Evolutionary conservation across 2,329 filamentous ascomycete species (phyloP), one percentile per base, ranked within the genome.

Genomic region (Hansfordia pulvinata): DNA sequence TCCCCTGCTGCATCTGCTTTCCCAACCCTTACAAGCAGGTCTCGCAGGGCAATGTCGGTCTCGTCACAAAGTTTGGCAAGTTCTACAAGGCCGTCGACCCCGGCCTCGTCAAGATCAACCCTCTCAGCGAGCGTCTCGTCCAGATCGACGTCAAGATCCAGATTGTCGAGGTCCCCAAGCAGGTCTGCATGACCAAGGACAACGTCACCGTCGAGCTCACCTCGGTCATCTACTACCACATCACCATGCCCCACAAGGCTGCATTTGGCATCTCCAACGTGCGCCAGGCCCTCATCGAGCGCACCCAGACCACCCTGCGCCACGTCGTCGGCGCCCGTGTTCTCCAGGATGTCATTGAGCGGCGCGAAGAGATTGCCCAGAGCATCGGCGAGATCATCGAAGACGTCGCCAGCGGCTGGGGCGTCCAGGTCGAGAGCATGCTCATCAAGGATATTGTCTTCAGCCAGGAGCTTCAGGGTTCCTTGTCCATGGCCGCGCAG

Each of bases 381-480:
- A 90, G 80, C 31, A 96, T 96, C 35, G 76, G 84, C 35, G 88
- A 94, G 56, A 96, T 96, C 43, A 96, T 98, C 42, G 90, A 96
- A 49, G 86, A 94, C 41, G 90, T 93, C 2, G 88, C 90, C 5
- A 63, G 72, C 8, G 84, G 83, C 34, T 98, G 90, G 90, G 90
- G 90, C 57, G 88, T 93, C 6, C 75, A 83, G 47, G 90, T 96
- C 31, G 90, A 96, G 65, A 86, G 78, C 47, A 98, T 98, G 88
- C 75, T 98, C 40, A 88, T 98, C 69, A 96, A 98, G 62, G 90
- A 98, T 55, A 93, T 98, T 49, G 81, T 96, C 51, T 98, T 98
- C 71, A 85, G 76, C 57, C 75, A 84, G 47, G 90, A 96, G 41
- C 68, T 98, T 23, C 90, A 98, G 57, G 88, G 96, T 47, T 90